Evolutionary conservation across 148 eudicot genomes (phyloP), one percentile per base, ranked within the genome.

Genomic region (Diospyros lotus): DNA sequence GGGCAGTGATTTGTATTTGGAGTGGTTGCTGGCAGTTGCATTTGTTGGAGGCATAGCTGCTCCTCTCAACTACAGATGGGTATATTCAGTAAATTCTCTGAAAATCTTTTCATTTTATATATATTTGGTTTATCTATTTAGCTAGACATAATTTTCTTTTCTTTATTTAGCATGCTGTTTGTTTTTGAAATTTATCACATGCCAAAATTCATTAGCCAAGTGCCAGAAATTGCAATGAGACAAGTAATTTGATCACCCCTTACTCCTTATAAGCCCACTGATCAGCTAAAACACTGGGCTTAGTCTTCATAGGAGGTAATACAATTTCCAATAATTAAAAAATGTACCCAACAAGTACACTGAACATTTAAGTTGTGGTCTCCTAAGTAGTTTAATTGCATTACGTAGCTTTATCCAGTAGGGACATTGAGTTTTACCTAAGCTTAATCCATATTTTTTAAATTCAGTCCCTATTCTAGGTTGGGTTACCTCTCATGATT

Each of bases 41-140:
- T 90, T 77, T 78, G 83, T 89, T 69, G 97, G 99, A 50, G 99
- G 93, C 63, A 90, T 95, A 64, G 76, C 84, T 56, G 99, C 99
- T 78, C 96, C 96, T 64, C 89, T 95, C 53, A 95, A 95, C 74
- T 90, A 95, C 75, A 84, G 99, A 68, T 95, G 99, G 99, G 98
- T 90, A 83, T 17, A 87, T 72, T 68, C 44, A 8, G 10, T 66
- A 44, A 18, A 44, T 41, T 79, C 11, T 1, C 6, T 64, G 6
- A 40, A 48, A 48, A 56, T 44, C 12, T 40, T 2, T 50, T 60
- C 17, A 17, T 45, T 5, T 18, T 17, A 18, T 59, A 8, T 42
- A 52, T 56, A 58, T 12, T 1, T 72, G 44, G 5, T 43, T 58
- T n/a, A 12, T 17, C 11, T 11, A 58, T 72, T 72, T 9, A 28